Evolutionary conservation across 441 rosid species (phyloP).

Genomic region (Rhodomyrtus psidioides): DNA sequence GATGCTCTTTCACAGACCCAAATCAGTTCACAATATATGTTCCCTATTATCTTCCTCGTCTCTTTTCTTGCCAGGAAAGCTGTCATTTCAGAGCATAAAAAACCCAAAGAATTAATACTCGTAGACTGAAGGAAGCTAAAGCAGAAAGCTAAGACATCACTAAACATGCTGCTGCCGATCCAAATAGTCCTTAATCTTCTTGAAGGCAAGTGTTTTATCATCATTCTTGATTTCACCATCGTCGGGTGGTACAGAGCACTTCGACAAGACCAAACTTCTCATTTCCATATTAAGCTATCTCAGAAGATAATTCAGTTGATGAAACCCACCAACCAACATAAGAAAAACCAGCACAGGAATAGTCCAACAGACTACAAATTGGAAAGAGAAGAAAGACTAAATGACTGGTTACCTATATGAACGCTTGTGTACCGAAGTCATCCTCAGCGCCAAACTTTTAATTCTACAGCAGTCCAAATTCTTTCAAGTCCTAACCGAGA

Average conservation of each 20-base stretch:
- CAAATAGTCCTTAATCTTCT: neutral
- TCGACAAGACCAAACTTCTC: neutral
- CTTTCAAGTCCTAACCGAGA: neutral
- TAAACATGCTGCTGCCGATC: neutral
- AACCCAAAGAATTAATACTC: neutral
- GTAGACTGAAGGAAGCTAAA: neutral
- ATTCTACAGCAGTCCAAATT: neutral
- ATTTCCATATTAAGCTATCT: neutral
- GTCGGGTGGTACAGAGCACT: neutral
- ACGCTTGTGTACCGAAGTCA: constrained; percentile 5
- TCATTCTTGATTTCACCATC: neutral
- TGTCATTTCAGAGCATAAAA: too few relatives aligned
- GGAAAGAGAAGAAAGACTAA: neutral
- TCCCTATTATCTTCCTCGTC: too few relatives aligned
- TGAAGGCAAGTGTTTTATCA: neutral
- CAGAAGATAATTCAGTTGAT: neutral
- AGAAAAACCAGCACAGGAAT: neutral
- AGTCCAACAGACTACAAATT: neutral
- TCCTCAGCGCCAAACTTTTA: neutral
- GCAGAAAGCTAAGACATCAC: neutral
- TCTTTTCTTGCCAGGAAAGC: too few relatives aligned
- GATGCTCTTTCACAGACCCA: too few relatives aligned
- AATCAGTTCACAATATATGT: too few relatives aligned
- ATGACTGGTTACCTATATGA: neutral
- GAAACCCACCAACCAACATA: neutral